Conservation (phyloP, 2,329 filamentous ascomycete genomes). For the Xylariales sp. region DNA sequence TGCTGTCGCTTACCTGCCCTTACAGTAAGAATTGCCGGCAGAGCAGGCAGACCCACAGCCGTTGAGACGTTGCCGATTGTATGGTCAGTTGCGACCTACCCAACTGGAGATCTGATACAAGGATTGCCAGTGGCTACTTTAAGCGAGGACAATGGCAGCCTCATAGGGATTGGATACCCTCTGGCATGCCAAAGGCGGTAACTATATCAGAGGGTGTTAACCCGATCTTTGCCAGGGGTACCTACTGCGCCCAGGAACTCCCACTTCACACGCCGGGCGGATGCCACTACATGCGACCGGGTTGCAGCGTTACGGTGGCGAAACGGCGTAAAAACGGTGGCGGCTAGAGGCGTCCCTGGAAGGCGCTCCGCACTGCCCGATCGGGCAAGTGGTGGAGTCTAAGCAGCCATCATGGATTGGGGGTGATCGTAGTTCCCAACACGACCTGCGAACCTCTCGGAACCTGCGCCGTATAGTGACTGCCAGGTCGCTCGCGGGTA, state of each 20-base stretch:
- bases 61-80: slow-evolving; percentile 7
- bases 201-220: slow-evolving; percentile 6
- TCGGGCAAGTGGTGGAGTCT: slow-evolving; percentile 3
- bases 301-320: slow-evolving; percentile 1
- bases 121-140: slow-evolving; percentile 4
- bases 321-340: slow-evolving; percentile 3
- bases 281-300: not conserved
- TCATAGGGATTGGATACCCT: slow-evolving; percentile 5
- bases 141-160: slow-evolving; percentile 2
- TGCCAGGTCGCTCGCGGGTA: slow-evolving; percentile 7
- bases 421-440: too few relatives aligned
- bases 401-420: too few relatives aligned
- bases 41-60: slow-evolving; percentile 2
- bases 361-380: too few relatives aligned
- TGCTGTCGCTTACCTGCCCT: slow-evolving; percentile 2
- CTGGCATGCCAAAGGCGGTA: slow-evolving; percentile 6
- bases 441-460: too few relatives aligned
- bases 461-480: slow-evolving; percentile 8
- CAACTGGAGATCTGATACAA: slow-evolving; percentile 8
- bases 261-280: not conserved
- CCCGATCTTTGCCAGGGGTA: not conserved
- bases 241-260: not conserved
- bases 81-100: slow-evolving; percentile 6
- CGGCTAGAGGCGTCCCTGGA: not conserved
- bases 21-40: slow-evolving; percentile 5